phyloP scores from a whole-genome alignment of 148 eudicot genomes.

The Heliosperma pusillum region DNA sequence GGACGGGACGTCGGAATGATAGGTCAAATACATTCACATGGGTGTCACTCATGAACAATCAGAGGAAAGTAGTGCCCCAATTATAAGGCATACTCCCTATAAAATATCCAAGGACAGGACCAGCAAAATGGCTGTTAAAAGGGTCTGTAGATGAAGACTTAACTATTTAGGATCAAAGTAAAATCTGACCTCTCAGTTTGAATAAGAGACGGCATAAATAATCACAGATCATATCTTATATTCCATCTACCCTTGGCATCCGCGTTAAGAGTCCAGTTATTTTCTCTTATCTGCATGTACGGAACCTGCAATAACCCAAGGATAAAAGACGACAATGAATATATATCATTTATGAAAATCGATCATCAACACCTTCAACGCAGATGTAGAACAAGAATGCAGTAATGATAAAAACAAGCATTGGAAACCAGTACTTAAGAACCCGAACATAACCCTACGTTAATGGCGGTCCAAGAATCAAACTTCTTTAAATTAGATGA shows the following conservation, averaged over 20 bases:
- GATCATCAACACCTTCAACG: not conserved
- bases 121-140: slow-evolving; percentile 24
- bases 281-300: slow-evolving; percentile 34
- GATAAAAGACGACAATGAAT: not conserved
- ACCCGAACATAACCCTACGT: not conserved
- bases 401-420: not conserved
- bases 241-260: slow-evolving; percentile 30
- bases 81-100: slow-evolving; percentile 11
- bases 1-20: slow-evolving; percentile 12
- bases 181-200: slow-evolving; percentile 18
- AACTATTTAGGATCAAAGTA: slow-evolving; percentile 5
- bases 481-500: too few species aligned
- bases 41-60: slow-evolving; percentile 13
- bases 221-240: slow-evolving; percentile 32
- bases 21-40: slow-evolving; percentile 29
- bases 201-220: not conserved
- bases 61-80: slow-evolving; percentile 6
- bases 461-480: not conserved
- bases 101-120: slow-evolving; percentile 20
- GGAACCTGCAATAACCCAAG: slow-evolving; percentile 25
- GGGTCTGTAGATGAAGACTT: not conserved
- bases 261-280: slow-evolving; percentile 32
- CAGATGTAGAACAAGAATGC: not conserved
- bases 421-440: not conserved
- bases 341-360: not conserved